These are phyloP conservation scores for Sanguinoderma infundibulare DNA, from an alignment of 1,284 basidiomycete species.

Conservation along the genomic window DNA sequence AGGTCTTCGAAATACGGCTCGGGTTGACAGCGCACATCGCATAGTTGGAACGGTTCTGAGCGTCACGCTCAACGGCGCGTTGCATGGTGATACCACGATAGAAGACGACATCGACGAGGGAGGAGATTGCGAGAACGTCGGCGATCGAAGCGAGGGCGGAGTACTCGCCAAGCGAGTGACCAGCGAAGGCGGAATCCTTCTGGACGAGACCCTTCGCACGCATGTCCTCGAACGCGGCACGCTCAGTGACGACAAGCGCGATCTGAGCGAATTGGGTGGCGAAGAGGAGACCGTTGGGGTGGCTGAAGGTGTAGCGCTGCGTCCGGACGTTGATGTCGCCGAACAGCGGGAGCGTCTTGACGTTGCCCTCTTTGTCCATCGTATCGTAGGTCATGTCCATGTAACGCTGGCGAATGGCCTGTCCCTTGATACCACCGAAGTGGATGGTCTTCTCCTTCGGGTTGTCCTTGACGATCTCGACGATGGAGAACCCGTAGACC, in stretches of 20 bases:
- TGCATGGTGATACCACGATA: conserved; percentile 99
- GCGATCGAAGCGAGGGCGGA: conserved; percentile 97
- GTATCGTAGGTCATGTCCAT: conserved; percentile 99
- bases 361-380: conserved; percentile 92
- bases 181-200: conserved; percentile 91
- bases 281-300: conserved; percentile 93
- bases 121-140: conserved; percentile 92
- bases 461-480: conserved; percentile 98
- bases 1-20: conserved; percentile 90
- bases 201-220: conserved; percentile 95
- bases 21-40: conserved; percentile 99
- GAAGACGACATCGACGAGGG: conserved; percentile 98
- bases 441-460: conserved; percentile 98
- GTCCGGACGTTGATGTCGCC: conserved; percentile 92
- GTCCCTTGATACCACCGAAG: conserved; percentile 98
- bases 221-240: conserved; percentile 98
- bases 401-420: conserved; percentile 96
- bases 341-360: conserved; percentile 94
- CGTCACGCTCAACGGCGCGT: conserved; percentile 94
- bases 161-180: conserved; percentile 98
- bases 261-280: conserved; percentile 99
- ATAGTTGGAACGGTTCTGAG: conserved; percentile 92
- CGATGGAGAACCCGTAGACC: conserved; percentile 97
- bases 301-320: conserved; percentile 96
- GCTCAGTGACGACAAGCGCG: conserved; percentile 96